A percentile compares a stretch with the other conserved stretches of the same genome.
phyloP scores from a whole-genome alignment of 1,284 basidiomycete species.

The Laetiporus sulphureus region DNA sequence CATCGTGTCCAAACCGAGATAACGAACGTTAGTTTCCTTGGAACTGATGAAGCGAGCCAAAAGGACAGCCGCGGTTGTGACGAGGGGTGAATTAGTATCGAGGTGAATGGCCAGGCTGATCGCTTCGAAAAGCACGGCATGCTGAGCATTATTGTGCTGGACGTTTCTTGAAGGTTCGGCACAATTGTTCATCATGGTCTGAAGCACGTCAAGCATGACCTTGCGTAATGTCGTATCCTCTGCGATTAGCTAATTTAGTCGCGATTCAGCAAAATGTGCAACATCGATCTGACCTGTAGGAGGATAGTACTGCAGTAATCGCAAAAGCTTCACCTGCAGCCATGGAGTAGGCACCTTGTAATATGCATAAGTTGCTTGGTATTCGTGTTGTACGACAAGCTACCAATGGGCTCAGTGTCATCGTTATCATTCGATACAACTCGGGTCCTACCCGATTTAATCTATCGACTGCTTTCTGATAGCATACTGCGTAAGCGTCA shows the following conservation, averaged over 20 bases:
- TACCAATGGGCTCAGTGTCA: conserved; percentile 26
- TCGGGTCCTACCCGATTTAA: conserved; percentile 64
- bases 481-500: conserved; percentile 86
- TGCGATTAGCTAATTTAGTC: conserved; percentile 24
- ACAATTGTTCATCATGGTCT: conserved; percentile 89
- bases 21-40: conserved; percentile 97
- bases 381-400: conserved; percentile 90
- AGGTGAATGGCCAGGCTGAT: conserved; percentile 97
- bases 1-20: conserved; percentile 97
- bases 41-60: conserved; percentile 95
- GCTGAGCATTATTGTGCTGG: conserved; percentile 98
- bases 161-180: conserved; percentile 92
- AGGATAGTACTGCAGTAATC: conserved; percentile 92
- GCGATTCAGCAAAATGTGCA: background rate
- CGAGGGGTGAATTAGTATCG: conserved; percentile 87
- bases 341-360: conserved; percentile 98
- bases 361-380: conserved; percentile 86
- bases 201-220: conserved; percentile 80
- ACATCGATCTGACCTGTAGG: conserved; percentile 65
- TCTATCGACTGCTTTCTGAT: conserved; percentile 90
- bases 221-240: conserved; percentile 80
- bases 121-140: conserved; percentile 97
- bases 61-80: conserved; percentile 85
- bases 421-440: background rate
- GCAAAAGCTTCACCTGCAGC: conserved; percentile 94